These are phyloP conservation scores for Fusarium longipes DNA, from an alignment of 2,329 filamentous ascomycete species.

Conservation along the genomic window DNA sequence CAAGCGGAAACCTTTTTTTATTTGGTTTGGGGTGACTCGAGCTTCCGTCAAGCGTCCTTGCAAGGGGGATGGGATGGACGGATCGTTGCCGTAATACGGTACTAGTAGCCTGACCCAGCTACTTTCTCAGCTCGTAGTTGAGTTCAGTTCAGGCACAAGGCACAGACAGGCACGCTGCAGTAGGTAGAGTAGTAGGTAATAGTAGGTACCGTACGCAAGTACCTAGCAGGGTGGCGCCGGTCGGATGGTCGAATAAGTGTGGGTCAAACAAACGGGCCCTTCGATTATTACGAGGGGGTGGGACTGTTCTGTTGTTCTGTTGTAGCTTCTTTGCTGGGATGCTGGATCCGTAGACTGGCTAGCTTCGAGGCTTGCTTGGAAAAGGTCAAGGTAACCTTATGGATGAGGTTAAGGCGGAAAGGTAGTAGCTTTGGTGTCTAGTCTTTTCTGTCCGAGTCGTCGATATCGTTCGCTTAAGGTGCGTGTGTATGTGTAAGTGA, in stretches of 20 bases:
- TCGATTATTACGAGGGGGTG: constrained; percentile 38
- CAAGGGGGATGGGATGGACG: constrained; percentile 33
- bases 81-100: constrained; percentile 42
- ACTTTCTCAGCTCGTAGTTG: constrained; percentile 41
- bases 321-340: constrained; percentile 1
- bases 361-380: constrained; percentile 10
- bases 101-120: constrained; percentile 29
- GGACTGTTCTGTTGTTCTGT: constrained; percentile 12
- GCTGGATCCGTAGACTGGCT: too few species aligned
- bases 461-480: constrained; percentile 31
- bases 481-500: constrained; percentile 36
- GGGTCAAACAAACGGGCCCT: constrained; percentile 45
- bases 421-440: constrained; percentile 18
- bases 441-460: constrained; percentile 23
- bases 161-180: constrained; percentile 42
- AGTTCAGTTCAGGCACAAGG: constrained; percentile 37
- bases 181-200: constrained; percentile 23
- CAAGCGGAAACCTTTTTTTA: constrained; percentile 38
- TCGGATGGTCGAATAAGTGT: constrained; percentile 44
- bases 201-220: too few species aligned
- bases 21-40: constrained; percentile 38
- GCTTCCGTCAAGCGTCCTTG: constrained; percentile 32
- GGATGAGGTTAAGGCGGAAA: constrained; percentile 25
- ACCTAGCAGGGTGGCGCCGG: constrained; percentile 43
- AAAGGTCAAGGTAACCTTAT: constrained; percentile 36